Evolutionary conservation across 805 yeast genomes (phyloP).

Genomic region (Clavispora fructus): DNA sequence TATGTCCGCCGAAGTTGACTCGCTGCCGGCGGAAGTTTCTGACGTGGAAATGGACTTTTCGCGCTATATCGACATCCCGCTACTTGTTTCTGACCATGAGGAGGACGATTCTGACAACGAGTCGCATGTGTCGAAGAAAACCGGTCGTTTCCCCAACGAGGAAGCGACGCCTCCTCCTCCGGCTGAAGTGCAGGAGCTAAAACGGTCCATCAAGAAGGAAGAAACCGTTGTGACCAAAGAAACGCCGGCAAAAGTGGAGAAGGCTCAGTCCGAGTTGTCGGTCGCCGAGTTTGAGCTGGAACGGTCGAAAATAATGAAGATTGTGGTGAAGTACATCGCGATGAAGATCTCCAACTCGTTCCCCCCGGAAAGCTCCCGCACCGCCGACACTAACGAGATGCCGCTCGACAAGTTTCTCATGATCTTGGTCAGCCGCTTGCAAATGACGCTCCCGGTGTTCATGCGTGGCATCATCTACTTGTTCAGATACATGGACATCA

Average conservation of each 20-base stretch:
- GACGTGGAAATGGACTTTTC: conserved; percentile 11
- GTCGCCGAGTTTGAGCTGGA: conserved; percentile 23
- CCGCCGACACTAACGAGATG: conserved; percentile 21
- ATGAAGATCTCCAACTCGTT: conserved; percentile 40
- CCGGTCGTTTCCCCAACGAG: not conserved
- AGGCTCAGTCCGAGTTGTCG: not conserved
- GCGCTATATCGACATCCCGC: conserved; percentile 26
- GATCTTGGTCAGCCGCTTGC: conserved; percentile 33
- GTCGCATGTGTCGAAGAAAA: conserved; percentile 4
- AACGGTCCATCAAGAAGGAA: conserved; percentile 15
- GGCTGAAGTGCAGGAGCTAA: conserved; percentile 18
- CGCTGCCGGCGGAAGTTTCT: not conserved
- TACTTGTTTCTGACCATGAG: conserved; percentile 26
- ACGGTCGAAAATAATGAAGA: conserved; percentile 35
- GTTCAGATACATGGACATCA: conserved; percentile 43
- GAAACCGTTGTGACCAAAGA: not conserved
- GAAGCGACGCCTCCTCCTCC: conserved; percentile 1
- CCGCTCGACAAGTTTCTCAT: conserved; percentile 38
- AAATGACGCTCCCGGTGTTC: conserved; percentile 30
- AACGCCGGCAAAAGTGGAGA: not conserved
- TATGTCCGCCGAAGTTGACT: conserved; percentile 1
- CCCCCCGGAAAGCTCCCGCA: conserved; percentile 34
- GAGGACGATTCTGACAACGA: conserved; percentile 28
- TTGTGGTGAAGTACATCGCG: conserved; percentile 38
- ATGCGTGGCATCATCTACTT: conserved; percentile 38